A percentile compares a stretch with the other conserved stretches of the same genome.
phyloP scores from a whole-genome alignment of 495 filamentous ascomycete genomes.

The Hypoxylon trugodes region DNA sequence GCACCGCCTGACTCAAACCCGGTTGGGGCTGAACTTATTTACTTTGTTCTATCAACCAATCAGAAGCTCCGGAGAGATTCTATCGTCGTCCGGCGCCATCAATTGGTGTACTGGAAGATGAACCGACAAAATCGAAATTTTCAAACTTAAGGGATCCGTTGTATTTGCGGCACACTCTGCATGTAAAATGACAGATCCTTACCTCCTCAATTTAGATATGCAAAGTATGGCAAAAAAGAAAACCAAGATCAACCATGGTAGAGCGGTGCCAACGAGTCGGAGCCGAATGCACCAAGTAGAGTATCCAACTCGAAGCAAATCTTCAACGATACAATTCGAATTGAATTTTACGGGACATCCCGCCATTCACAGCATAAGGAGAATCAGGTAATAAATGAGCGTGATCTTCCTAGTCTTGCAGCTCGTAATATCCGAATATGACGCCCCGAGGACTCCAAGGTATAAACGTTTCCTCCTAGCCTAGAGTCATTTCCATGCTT shows the following conservation, averaged over 20 bases:
- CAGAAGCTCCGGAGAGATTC: background rate
- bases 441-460: no score
- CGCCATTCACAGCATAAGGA: background rate
- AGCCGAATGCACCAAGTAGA: background rate
- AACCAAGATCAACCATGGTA: background rate
- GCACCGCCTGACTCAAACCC: background rate
- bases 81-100: background rate
- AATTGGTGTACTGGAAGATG: background rate
- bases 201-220: no score
- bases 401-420: background rate
- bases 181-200: no score
- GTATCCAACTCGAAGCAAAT: background rate
- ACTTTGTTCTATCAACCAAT: constrained; percentile 2
- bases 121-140: no score
- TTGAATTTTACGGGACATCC: constrained; percentile 4
- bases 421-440: no score
- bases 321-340: no score
- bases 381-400: background rate
- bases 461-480: no score
- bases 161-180: no score
- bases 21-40: background rate
- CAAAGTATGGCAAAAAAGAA: no score
- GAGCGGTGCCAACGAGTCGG: background rate
- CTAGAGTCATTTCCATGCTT: background rate
- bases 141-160: background rate